Base-by-base conservation (phyloP, 2,329 filamentous ascomycete genomes). In the Calonectria honghensis region DNA sequence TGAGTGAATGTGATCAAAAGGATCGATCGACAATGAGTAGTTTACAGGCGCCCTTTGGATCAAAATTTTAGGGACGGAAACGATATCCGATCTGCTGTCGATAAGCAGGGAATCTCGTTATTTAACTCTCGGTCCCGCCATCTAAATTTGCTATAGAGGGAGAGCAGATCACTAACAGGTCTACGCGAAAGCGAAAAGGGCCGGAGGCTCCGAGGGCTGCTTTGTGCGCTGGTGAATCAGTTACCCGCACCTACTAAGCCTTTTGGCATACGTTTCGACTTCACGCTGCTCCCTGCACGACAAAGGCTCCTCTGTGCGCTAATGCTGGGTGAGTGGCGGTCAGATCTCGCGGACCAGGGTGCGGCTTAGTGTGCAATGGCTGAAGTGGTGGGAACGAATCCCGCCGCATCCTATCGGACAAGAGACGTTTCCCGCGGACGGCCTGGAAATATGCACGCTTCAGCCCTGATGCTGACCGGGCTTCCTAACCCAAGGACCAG, bases 211-310 rank as follows among this genome's bases (percentile, higher is more conserved):
- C 57, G 57, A 63, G 37, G 57, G 57, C 57, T 63, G 37, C 57
- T 63, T 63, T 29, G 57, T 63, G 57, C 57, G 57, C 57, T 63
- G 57, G 57, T 41, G 24, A 63, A 41, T 63, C 29, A 29, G 27
- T 41, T 63, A 41, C 35, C 57, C 57, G 57, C 57, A 41, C 35
- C 35, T 41, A 63, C 45, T 48, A 48, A 48, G 57, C 39, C 57
- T 63, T 41, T 63, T 63, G 35, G 57, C 35, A 63, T 63, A 63
- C 57, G 57, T 63, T 63, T 63, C 57, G 35, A 63, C 35, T 63
- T 63, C 14, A 41, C 57, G n/a, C 57, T 63, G 37, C 37, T 41
- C 57, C 57, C 57, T 63, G 57, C 57, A 61, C 57, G 32, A 27
- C 32, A 27, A 39, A 29, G 5, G 35, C 31, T 35, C 31, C 32